Evolutionary conservation across 2,329 filamentous ascomycete species (phyloP).

Genomic region (Ceratocystis destructans): DNA sequence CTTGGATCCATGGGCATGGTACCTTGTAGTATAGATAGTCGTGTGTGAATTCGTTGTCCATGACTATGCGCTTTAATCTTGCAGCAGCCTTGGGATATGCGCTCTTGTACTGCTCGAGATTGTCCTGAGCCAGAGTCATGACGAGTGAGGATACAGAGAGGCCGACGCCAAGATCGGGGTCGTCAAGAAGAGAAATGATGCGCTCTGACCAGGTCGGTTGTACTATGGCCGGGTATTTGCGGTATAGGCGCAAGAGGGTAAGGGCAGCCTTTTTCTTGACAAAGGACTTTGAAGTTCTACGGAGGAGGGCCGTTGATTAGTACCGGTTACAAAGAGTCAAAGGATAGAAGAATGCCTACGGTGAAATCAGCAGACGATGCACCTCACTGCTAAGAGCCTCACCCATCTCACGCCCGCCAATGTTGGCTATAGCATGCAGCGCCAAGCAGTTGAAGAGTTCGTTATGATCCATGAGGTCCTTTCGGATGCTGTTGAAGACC

Average conservation of each 20-base stretch:
- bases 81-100: slow-evolving; percentile 89
- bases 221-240: slow-evolving; percentile 86
- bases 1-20: slow-evolving; percentile 96
- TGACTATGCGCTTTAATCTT: slow-evolving; percentile 73
- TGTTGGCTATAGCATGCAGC: slow-evolving; percentile 93
- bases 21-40: slow-evolving; percentile 99
- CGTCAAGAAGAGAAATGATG: slow-evolving; percentile 98
- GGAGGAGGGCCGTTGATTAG: not conserved
- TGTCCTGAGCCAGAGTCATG: slow-evolving; percentile 87
- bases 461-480: slow-evolving; percentile 87
- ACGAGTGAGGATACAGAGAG: slow-evolving; percentile 91
- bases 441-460: slow-evolving; percentile 96
- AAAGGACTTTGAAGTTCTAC: slow-evolving; percentile 69
- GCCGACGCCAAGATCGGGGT: slow-evolving; percentile 82
- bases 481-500: slow-evolving; percentile 96
- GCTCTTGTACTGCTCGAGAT: slow-evolving; percentile 85
- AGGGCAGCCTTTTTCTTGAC: slow-evolving; percentile 98
- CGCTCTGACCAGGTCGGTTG: slow-evolving; percentile 95
- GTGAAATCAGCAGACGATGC: slow-evolving; percentile 84
- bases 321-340: not conserved
- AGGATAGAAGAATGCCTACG: slow-evolving; percentile 44
- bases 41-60: slow-evolving; percentile 75
- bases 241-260: slow-evolving; percentile 81
- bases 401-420: slow-evolving; percentile 92
- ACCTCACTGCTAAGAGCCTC: slow-evolving; percentile 87